A percentile compares a stretch with the other conserved stretches of the same genome.
Evolutionary conservation across 106 monocot species (phyloP).

Genomic region (Posidonia australis): DNA sequence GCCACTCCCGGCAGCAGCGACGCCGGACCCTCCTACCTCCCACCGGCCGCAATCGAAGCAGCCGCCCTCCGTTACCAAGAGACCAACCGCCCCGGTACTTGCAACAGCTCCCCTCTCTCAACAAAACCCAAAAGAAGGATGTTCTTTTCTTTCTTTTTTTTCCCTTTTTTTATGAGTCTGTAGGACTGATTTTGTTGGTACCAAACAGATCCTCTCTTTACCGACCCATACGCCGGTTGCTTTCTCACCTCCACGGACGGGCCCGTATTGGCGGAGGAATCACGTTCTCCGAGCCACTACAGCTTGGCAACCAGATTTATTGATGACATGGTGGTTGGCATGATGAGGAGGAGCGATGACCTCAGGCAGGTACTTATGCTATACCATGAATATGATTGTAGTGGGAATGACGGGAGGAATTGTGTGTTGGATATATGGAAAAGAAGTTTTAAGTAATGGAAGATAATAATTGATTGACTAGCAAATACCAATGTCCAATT

Average conservation of each 20-base stretch:
- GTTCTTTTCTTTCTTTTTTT: not conserved
- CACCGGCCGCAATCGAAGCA: conserved; percentile 24
- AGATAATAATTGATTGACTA: too few species aligned
- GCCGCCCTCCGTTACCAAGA: conserved; percentile 63
- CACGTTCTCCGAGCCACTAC: conserved; percentile 22
- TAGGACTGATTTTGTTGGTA: not conserved
- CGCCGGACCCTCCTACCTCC: not conserved
- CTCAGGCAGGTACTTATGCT: conserved; percentile 68
- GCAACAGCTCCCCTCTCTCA: not conserved
- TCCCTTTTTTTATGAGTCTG: not conserved
- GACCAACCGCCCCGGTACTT: conserved; percentile 53
- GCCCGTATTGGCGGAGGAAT: not conserved
- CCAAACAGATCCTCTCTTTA: conserved; percentile 71
- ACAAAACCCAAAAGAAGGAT: not conserved
- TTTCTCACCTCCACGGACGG: conserved; percentile 27
- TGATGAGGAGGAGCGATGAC: conserved; percentile 31
- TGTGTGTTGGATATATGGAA: not conserved
- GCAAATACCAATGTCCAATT: too few species aligned
- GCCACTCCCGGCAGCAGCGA: not conserved
- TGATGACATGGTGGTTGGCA: conserved; percentile 55
- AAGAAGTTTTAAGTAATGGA: too few species aligned
- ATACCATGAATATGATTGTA: not conserved
- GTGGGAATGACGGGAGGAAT: not conserved
- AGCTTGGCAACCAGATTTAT: conserved; percentile 61
- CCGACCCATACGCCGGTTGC: conserved; percentile 77